A percentile compares a stretch with the other conserved stretches of the same genome.
These are phyloP conservation scores for Puccinia brachypodii DNA, from an alignment of 1,284 basidiomycete species.

Conservation along the genomic window DNA sequence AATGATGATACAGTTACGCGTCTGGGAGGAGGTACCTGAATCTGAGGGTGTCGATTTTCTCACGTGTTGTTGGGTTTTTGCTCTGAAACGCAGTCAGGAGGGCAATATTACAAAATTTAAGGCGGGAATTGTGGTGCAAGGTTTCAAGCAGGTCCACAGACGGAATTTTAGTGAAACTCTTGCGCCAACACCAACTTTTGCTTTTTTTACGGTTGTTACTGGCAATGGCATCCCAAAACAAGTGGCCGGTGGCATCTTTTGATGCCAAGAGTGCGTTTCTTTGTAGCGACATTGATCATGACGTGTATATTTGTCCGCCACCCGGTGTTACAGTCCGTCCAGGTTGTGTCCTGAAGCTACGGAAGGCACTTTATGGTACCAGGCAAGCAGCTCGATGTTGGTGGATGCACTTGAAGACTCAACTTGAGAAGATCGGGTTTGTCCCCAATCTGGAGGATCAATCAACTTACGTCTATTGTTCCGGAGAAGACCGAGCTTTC, in stretches of 20 bases:
- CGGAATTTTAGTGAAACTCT: neutral
- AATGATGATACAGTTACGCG: neutral
- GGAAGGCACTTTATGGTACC: neutral
- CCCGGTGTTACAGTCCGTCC: neutral
- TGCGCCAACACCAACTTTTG: neutral
- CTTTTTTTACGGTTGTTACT: neutral
- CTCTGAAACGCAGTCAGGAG: neutral
- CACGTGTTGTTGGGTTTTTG: neutral
- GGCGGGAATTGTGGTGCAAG: neutral
- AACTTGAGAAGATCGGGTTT: neutral
- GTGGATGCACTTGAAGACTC: neutral
- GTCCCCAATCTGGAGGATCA: neutral
- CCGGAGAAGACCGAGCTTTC: neutral
- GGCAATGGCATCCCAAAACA: neutral
- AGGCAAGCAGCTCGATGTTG: neutral
- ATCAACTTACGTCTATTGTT: neutral
- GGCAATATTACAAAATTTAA: neutral
- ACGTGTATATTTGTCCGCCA: neutral
- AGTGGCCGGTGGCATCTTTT: neutral
- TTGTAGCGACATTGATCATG: neutral
- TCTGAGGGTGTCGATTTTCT: neutral
- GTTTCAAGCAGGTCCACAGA: constrained; percentile 7
- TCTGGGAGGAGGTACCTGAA: neutral
- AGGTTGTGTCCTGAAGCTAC: neutral
- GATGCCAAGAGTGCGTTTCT: neutral